Percentiles rank a stretch among this genome's conserved stretches.
These are phyloP conservation scores for Sporothrix globosa DNA, from an alignment of 2,329 filamentous ascomycete genomes.

Conservation along the genomic window DNA sequence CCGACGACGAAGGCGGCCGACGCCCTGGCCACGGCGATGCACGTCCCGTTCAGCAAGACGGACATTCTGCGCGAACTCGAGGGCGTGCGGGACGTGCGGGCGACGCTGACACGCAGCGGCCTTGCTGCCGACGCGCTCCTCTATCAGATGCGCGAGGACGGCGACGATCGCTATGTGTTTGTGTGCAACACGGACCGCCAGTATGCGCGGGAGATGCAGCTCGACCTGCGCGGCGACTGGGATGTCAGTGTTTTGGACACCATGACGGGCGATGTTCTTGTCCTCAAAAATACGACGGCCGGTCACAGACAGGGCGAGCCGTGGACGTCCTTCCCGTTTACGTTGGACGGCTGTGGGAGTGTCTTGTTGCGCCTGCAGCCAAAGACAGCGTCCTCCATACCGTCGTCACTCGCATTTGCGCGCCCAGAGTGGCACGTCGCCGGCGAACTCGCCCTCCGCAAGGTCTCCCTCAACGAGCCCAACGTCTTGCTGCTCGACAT, in stretches of 20 bases:
- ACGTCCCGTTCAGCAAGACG: background rate
- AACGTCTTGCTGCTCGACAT: background rate
- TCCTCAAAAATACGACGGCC: background rate
- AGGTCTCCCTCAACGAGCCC: background rate
- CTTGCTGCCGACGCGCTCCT: background rate
- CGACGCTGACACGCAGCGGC: background rate
- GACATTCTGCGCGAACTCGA: background rate
- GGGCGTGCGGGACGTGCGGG: conserved; percentile 1
- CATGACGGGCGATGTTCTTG: background rate
- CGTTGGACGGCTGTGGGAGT: conserved; percentile 1
- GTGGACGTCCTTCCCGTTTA: conserved; percentile 4
- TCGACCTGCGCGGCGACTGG: conserved; percentile 12
- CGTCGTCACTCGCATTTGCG: background rate
- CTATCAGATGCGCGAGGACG: conserved; percentile 14
- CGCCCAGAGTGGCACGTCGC: conserved; percentile 8
- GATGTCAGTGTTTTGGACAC: background rate
- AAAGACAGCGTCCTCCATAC: background rate
- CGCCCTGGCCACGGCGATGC: background rate
- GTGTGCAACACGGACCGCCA: conserved; percentile 16
- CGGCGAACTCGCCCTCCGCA: background rate
- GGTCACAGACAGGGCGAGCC: background rate
- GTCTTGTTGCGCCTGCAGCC: conserved; percentile 8
- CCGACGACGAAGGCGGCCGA: background rate
- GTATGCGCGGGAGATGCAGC: background rate
- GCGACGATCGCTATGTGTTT: conserved; percentile 12